These are phyloP conservation scores for Suillus hirtellus DNA, from an alignment of 768 basidiomycete genomes.

Conservation along the genomic window DNA sequence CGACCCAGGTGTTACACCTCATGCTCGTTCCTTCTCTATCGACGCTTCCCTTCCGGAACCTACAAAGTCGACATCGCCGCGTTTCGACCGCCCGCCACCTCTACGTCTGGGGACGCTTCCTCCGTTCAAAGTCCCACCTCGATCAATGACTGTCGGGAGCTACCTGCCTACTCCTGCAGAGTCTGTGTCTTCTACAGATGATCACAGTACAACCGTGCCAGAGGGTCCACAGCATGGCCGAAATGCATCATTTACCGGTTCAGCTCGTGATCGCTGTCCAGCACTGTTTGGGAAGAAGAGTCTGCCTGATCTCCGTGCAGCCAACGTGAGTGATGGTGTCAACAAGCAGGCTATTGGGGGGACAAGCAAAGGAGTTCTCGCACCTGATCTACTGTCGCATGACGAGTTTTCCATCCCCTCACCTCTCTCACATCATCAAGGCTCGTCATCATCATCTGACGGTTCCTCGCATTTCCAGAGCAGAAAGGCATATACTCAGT, in stretches of 20 bases:
- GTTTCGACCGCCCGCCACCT: constrained; percentile 45
- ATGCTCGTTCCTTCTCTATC: constrained; percentile 60
- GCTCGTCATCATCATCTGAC: constrained; percentile 44
- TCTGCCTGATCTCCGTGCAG: constrained; percentile 76
- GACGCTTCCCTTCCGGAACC: constrained; percentile 48
- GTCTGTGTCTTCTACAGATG: constrained; percentile 51
- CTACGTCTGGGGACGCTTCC: constrained; percentile 49
- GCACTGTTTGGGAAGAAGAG: constrained; percentile 71
- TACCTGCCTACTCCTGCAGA: constrained; percentile 60
- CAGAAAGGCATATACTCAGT: constrained; percentile 28
- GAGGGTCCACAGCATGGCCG: constrained; percentile 41
- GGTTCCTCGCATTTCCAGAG: constrained; percentile 24
- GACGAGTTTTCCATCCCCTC: constrained; percentile 40
- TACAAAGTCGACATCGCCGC: constrained; percentile 29
- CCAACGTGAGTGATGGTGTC: constrained; percentile 39
- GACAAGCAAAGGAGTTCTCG: constrained; percentile 5
- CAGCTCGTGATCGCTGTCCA: constrained; percentile 35
- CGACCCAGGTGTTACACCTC: constrained; percentile 44
- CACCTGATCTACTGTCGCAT: constrained; percentile 16
- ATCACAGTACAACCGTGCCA: constrained; percentile 36
- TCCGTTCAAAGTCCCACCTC: constrained; percentile 43
- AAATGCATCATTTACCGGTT: constrained; percentile 52
- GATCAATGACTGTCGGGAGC: constrained; percentile 52
- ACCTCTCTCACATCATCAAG: constrained; percentile 45
- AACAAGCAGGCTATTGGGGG: constrained; percentile 29